Conservation (phyloP, 139 green algal species). For the Spirogloea muscicola region DNA sequence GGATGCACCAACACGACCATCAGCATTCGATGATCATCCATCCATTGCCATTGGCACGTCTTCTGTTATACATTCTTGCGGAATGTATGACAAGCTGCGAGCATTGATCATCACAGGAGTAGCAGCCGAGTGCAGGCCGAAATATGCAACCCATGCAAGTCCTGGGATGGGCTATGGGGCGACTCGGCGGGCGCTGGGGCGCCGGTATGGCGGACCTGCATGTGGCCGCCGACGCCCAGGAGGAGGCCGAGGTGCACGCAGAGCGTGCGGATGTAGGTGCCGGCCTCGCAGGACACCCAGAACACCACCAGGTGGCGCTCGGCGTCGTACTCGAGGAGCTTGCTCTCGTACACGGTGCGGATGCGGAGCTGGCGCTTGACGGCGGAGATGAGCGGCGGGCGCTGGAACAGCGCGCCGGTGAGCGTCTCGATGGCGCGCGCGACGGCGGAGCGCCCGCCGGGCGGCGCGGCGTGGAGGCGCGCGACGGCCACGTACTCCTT, state of each 20-base stretch:
- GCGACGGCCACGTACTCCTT: slow-evolving; percentile 98
- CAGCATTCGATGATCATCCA: no score
- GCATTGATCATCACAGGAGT: no score
- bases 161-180: no score
- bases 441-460: slow-evolving; percentile 62
- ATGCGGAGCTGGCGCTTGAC: slow-evolving; percentile 98
- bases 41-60: no score
- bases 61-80: no score
- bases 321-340: slow-evolving; percentile 93
- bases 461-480: slow-evolving; percentile 68
- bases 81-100: no score
- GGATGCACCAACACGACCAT: no score
- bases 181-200: no score
- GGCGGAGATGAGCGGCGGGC: slow-evolving; percentile 94
- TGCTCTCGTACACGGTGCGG: slow-evolving; percentile 92
- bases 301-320: slow-evolving; percentile 91
- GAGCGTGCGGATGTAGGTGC: slow-evolving; percentile 94
- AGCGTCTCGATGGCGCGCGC: slow-evolving; percentile 68
- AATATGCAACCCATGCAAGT: no score
- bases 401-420: slow-evolving; percentile 85
- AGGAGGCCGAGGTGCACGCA: slow-evolving; percentile 97
- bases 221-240: slow-evolving; percentile 92
- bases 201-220: no score
- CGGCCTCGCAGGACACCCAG: slow-evolving; percentile 94
- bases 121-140: no score